Evolutionary conservation across 2,329 filamentous ascomycete genomes (phyloP), one percentile per base, ranked within the genome.

Genomic region (Trichoderma atrobrunneum): DNA sequence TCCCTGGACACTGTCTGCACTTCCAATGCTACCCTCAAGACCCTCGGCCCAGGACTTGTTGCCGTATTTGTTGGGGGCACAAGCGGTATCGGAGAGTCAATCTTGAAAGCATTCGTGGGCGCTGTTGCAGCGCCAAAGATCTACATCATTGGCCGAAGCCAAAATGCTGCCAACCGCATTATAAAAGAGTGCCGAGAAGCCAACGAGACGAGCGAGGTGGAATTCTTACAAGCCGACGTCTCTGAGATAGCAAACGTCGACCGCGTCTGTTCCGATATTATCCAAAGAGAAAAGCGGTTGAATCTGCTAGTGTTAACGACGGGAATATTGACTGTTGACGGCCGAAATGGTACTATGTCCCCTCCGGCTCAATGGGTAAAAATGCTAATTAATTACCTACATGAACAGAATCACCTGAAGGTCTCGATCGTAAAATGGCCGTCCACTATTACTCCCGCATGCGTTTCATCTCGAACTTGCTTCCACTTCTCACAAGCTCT

Each of bases 1-100:
- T 51, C n/a, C n/a, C 10, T 51, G 11, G n/a, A 51, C 8, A 51
- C 43, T 39, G 34, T 62, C 14, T 34, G 60, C 34, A 36, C 60
- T 34, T 62, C 60, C 24, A 62, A 62, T 36, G 34, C 34, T 36
- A 39, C 36, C 54, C 54, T 56, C 21, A 56, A 28, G 34, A 11
- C 21, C 39, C 60, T n/a, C 11, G 34, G 34, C 14, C 34, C 60
- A 11, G 60, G 34, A 28, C 83, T 59, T 51, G n/a, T 51, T 51
- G 43, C 43, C n/a, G 82, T 87, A 30, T 88, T 88, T 70, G 83
- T 87, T 5, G 86, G 87, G 39, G 87, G 84, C 32, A 89, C 87
- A 5, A 83, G 82, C 48, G 87, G 87, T n/a, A 87, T 89, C 57
- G 87, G 87, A 8, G 81, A 86, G 72, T 78, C 81, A 14, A 83